Evolutionary conservation across 108 stramenopile genomes (phyloP).

Genomic region (Aurantiochytrium sp.): DNA sequence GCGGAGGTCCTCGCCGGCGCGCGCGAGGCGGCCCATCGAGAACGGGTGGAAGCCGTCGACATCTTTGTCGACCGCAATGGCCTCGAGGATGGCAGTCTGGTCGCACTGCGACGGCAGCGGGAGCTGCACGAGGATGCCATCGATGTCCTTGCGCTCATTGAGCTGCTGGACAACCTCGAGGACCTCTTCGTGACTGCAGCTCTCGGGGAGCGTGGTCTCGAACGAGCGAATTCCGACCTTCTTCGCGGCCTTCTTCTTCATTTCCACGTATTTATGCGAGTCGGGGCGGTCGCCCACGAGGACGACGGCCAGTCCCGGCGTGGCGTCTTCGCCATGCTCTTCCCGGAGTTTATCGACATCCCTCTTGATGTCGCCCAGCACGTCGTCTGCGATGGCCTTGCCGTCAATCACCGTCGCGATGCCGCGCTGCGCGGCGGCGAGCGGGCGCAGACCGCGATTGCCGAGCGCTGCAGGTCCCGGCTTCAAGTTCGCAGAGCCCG

Average conservation of each 20-base stretch:
- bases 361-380: slow-evolving; percentile 65
- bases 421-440: not conserved
- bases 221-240: slow-evolving; percentile 74
- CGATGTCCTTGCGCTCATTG: slow-evolving; percentile 72
- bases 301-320: slow-evolving; percentile 87
- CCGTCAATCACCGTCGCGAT: slow-evolving; percentile 63
- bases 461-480: no score
- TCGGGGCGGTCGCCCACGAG: slow-evolving; percentile 81
- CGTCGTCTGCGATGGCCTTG: slow-evolving; percentile 65
- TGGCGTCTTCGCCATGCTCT: slow-evolving; percentile 2
- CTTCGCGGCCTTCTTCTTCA: slow-evolving; percentile 93
- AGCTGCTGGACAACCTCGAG: slow-evolving; percentile 65
- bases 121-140: slow-evolving; percentile 94
- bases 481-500: no score
- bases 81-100: slow-evolving; percentile 69
- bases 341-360: slow-evolving; percentile 45
- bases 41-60: slow-evolving; percentile 92
- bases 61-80: slow-evolving; percentile 74
- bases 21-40: slow-evolving; percentile 74
- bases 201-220: slow-evolving; percentile 70
- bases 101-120: slow-evolving; percentile 82
- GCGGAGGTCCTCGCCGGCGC: not conserved
- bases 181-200: slow-evolving; percentile 72
- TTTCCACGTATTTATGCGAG: slow-evolving; percentile 90
- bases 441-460: not conserved